Conservation (phyloP, 139 green algal species). For the Pleodorina starrii region DNA sequence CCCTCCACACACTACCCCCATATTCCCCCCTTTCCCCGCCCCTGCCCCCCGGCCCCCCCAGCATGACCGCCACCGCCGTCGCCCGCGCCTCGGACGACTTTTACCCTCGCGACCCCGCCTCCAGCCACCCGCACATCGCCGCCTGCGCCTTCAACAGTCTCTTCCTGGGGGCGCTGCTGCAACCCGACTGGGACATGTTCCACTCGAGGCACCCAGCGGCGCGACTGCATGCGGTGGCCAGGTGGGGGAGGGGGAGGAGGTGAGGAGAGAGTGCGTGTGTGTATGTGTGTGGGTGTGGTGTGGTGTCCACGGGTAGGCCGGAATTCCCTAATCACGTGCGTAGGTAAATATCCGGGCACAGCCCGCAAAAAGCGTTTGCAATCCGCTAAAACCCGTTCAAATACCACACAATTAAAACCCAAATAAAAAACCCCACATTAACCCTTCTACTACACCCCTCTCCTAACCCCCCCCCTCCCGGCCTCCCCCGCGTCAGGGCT, state of each 20-base stretch:
- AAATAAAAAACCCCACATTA: too few species aligned
- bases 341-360: neutral
- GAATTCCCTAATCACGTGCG: too few species aligned
- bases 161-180: conserved; percentile 82
- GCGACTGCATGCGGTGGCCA: conserved; percentile 68
- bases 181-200: conserved; percentile 91
- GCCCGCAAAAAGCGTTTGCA: neutral
- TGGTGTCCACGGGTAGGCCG: neutral
- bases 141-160: conserved; percentile 89
- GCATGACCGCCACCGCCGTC: conserved; percentile 91
- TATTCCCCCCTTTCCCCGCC: neutral
- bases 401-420: too few species aligned
- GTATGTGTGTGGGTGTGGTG: neutral
- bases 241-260: conserved; percentile 54
- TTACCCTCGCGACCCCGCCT: conserved; percentile 84
- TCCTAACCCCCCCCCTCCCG: neutral
- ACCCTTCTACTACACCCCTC: too few species aligned
- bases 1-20: too few species aligned
- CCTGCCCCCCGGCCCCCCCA: conserved; percentile 41
- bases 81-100: conserved; percentile 92
- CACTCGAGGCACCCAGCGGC: conserved; percentile 71
- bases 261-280: conserved; percentile 27
- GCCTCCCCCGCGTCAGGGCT: conserved; percentile 47
- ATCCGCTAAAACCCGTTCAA: too few species aligned
- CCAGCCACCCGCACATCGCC: conserved; percentile 89